These are phyloP conservation scores for Crithidia expoeki DNA, from an alignment of 208 protist genomes.

Conservation along the genomic window DNA sequence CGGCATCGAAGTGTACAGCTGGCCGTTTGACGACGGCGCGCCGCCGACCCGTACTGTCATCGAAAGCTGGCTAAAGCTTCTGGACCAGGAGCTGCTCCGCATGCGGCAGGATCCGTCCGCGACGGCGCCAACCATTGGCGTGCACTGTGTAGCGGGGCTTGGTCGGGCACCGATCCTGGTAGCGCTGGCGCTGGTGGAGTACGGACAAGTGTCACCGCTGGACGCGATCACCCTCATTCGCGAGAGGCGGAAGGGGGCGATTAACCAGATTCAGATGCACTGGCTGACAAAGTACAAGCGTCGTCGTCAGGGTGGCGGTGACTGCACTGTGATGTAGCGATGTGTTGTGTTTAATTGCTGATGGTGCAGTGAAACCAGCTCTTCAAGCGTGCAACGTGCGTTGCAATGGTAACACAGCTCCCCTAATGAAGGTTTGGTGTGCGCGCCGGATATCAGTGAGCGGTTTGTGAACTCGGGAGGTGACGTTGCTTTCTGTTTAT, in stretches of 20 bases:
- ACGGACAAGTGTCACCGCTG: constrained; percentile 67
- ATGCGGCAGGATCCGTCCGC: constrained; percentile 23
- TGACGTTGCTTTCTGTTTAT: too few relatives aligned
- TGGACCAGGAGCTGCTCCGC: constrained; percentile 62
- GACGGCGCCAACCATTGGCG: constrained; percentile 63
- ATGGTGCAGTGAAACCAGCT: too few relatives aligned
- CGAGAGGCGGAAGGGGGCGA: constrained; percentile 80
- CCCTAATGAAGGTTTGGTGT: too few relatives aligned
- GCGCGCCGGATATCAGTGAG: too few relatives aligned
- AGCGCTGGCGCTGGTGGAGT: constrained; percentile 92
- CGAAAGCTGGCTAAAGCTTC: constrained; percentile 80
- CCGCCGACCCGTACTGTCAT: constrained; percentile 82
- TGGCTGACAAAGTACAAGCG: constrained; percentile 91
- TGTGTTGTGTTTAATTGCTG: too few relatives aligned
- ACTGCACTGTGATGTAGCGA: constrained; percentile 74
- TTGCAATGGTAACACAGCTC: too few relatives aligned
- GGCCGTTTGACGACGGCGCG: constrained; percentile 92
- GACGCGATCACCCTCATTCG: constrained; percentile 88
- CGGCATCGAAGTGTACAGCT: constrained; percentile 85
- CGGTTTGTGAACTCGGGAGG: too few relatives aligned
- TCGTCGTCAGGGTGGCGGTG: constrained; percentile 38
- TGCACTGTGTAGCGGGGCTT: constrained; percentile 94
- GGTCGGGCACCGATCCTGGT: constrained; percentile 92
- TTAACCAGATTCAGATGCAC: constrained; percentile 92
- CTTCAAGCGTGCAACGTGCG: too few relatives aligned